phyloP scores from a whole-genome alignment of 1,284 basidiomycete species.

The Trichosporon sp. region DNA sequence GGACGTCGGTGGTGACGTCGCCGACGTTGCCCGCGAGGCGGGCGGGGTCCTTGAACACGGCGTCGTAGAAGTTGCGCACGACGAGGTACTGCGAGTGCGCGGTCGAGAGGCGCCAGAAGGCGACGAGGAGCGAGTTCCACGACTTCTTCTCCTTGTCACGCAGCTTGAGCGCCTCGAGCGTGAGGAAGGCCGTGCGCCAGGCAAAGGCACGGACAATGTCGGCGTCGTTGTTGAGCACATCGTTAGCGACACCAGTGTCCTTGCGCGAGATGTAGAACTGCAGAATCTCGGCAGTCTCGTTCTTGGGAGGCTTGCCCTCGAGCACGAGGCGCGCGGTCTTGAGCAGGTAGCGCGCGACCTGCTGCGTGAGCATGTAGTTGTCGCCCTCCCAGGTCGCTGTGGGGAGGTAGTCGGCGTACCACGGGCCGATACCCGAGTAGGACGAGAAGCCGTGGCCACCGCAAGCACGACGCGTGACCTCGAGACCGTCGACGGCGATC shows the following conservation, averaged over 20 bases:
- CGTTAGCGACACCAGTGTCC: slow-evolving; percentile 45
- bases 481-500: slow-evolving; percentile 52
- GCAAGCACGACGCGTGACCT: slow-evolving; percentile 52
- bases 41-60: slow-evolving; percentile 11
- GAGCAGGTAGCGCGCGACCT: slow-evolving; percentile 53
- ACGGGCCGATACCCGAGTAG: slow-evolving; percentile 54
- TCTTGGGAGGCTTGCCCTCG: slow-evolving; percentile 54
- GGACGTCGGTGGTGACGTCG: slow-evolving; percentile 8
- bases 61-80: slow-evolving; percentile 21
- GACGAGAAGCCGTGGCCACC: slow-evolving; percentile 57
- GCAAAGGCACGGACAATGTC: slow-evolving; percentile 54
- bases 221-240: slow-evolving; percentile 50
- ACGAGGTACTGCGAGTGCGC: slow-evolving; percentile 24
- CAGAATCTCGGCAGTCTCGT: slow-evolving; percentile 50
- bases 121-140: slow-evolving; percentile 34
- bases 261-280: slow-evolving; percentile 42
- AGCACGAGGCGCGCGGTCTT: slow-evolving; percentile 52
- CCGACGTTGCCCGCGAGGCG: slow-evolving; percentile 7
- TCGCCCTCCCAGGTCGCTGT: slow-evolving; percentile 57
- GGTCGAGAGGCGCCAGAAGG: slow-evolving; percentile 21
- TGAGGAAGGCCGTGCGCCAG: slow-evolving; percentile 40
- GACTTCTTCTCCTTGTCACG: slow-evolving; percentile 34
- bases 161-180: slow-evolving; percentile 45
- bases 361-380: slow-evolving; percentile 54
- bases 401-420: slow-evolving; percentile 54